Evolutionary conservation across 1,139 yeast species (phyloP).

Genomic region (Suhomyces bribrorum): DNA sequence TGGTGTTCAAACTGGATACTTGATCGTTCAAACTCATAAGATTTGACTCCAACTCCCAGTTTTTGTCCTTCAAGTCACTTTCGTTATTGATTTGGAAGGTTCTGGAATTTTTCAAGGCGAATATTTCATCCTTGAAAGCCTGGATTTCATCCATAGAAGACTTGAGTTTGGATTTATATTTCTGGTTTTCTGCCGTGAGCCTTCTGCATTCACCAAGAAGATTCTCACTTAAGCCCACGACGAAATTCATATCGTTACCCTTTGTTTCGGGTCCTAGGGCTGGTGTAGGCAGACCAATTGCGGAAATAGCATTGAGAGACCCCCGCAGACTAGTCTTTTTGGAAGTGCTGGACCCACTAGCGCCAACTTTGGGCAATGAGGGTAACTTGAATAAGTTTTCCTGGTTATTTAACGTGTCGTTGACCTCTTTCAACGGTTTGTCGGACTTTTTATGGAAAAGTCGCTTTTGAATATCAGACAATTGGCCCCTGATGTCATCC

Average conservation of each 20-base stretch:
- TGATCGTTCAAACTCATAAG: slow-evolving; percentile 54
- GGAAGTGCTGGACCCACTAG: slow-evolving; percentile 1
- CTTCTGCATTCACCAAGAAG: slow-evolving; percentile 77
- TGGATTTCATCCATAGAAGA: slow-evolving; percentile 44
- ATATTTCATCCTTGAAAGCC: slow-evolving; percentile 39
- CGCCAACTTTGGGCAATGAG: slow-evolving; percentile 23
- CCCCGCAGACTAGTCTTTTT: slow-evolving; percentile 9
- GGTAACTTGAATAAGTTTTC: slow-evolving; percentile 25
- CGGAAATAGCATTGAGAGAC: slow-evolving; percentile 18
- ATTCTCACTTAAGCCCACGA: slow-evolving; percentile 80
- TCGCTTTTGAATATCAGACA: slow-evolving; percentile 60
- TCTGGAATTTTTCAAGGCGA: slow-evolving; percentile 32
- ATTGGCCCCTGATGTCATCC: slow-evolving; percentile 57
- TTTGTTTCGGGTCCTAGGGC: slow-evolving; percentile 47
- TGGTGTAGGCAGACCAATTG: slow-evolving; percentile 30
- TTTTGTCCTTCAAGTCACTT: slow-evolving; percentile 61
- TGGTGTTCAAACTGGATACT: slow-evolving; percentile 26
- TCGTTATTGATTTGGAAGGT: slow-evolving; percentile 37
- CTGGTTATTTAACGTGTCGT: slow-evolving; percentile 18
- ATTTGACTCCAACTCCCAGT: slow-evolving; percentile 75
- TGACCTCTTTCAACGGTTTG: slow-evolving; percentile 9
- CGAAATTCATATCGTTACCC: slow-evolving; percentile 73
- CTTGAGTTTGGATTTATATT: slow-evolving; percentile 45
- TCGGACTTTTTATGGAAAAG: slow-evolving; percentile 35
- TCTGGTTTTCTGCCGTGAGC: slow-evolving; percentile 68